Conservation (phyloP, 2,329 filamentous ascomycete genomes). For the Exophiala oligosperma region DNA sequence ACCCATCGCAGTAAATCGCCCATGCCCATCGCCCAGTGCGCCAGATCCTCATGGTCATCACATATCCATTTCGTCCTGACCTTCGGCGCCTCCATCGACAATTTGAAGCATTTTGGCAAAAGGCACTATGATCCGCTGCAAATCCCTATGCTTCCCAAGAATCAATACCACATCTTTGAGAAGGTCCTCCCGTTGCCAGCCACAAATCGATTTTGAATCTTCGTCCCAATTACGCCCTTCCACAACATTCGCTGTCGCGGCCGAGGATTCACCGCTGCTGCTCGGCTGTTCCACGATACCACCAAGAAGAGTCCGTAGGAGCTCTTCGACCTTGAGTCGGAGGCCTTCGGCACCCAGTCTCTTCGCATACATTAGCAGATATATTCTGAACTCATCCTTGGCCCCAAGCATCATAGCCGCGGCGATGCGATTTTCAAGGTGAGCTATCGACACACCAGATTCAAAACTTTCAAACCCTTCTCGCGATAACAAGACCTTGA, state of each 20-base stretch:
- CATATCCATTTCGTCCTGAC: constrained; percentile 31
- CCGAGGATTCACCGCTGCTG: constrained; percentile 50
- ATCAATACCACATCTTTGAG: constrained; percentile 90
- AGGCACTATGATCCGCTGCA: constrained; percentile 91
- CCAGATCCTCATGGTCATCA: constrained; percentile 4
- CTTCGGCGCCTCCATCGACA: constrained; percentile 33
- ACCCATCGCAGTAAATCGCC: too few species aligned
- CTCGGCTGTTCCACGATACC: constrained; percentile 57
- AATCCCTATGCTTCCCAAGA: constrained; percentile 90
- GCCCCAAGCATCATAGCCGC: constrained; percentile 82
- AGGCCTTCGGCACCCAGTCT: constrained; percentile 87
- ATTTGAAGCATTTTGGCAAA: constrained; percentile 80
- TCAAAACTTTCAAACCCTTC: constrained; percentile 94
- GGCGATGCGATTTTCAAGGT: constrained; percentile 91
- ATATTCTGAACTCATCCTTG: constrained; percentile 88
- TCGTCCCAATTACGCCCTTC: constrained; percentile 64
- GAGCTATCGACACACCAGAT: constrained; percentile 85
- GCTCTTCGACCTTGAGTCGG: constrained; percentile 86
- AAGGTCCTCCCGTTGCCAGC: constrained; percentile 85
- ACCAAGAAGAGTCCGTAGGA: constrained; percentile 78
- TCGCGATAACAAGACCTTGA: constrained; percentile 82
- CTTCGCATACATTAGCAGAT: constrained; percentile 98
- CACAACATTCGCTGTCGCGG: constrained; percentile 47
- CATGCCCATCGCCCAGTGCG: too few species aligned
- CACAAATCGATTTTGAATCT: constrained; percentile 73